Evolutionary conservation across 2,329 filamentous ascomycete species (phyloP).

Genomic region (Talaromyces sp.): DNA sequence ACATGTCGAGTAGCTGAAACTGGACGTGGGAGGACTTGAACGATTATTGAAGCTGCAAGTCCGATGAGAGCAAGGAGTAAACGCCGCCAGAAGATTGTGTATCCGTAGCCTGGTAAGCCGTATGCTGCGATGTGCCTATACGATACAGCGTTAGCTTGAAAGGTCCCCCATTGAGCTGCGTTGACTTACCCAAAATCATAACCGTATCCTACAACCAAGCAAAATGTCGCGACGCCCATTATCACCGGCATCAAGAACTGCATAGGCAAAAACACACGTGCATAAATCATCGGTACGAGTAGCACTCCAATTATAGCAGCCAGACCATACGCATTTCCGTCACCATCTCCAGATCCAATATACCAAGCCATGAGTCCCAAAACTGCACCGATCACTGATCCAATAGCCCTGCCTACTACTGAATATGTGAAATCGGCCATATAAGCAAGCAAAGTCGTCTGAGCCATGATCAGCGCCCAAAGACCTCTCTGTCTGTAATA

Average conservation of each 20-base stretch:
- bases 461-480: conserved; percentile 50
- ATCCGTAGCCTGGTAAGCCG: conserved; percentile 45
- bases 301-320: conserved; percentile 38
- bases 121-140: conserved; percentile 39
- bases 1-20: conserved; percentile 45
- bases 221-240: conserved; percentile 42
- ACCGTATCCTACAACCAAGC: conserved; percentile 46
- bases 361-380: conserved; percentile 49
- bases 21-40: conserved; percentile 46
- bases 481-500: conserved; percentile 50
- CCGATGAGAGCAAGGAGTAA: conserved; percentile 43
- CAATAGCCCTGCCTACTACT: conserved; percentile 38
- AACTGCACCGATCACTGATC: conserved; percentile 46
- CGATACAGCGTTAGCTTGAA: conserved; percentile 4
- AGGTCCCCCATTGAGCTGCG: too few relatives aligned
- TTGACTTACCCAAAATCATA: conserved; percentile 36
- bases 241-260: conserved; percentile 30
- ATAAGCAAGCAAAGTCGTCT: conserved; percentile 46
- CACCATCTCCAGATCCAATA: conserved; percentile 45
- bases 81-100: conserved; percentile 47
- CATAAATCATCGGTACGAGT: conserved; percentile 31
- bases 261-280: conserved; percentile 30
- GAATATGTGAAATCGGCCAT: conserved; percentile 50
- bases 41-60: conserved; percentile 39
- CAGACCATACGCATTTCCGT: conserved; percentile 49